Evolutionary conservation across 305 asterid species (phyloP).

Genomic region (Solanum hybrid): DNA sequence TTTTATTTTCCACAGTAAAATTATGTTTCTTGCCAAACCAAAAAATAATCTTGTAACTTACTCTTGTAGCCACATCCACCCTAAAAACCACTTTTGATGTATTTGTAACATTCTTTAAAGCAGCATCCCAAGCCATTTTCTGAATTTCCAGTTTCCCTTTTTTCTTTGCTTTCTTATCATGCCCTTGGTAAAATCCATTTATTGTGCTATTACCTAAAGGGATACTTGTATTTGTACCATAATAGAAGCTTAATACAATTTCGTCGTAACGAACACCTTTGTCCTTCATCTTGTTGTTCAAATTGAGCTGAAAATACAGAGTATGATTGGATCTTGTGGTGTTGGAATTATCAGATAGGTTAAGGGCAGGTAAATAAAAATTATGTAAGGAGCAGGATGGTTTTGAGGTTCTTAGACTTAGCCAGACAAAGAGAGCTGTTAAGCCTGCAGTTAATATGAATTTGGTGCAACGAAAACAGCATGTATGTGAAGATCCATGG

Average conservation of each 20-base stretch:
- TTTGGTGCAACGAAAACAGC: conserved; percentile 32
- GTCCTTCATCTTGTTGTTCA: conserved; percentile 44
- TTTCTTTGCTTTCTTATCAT: conserved; percentile 4
- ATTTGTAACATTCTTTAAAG: conserved; percentile 7
- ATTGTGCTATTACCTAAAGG: conserved; percentile 27
- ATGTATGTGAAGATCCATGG: conserved; percentile 13
- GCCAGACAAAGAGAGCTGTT: conserved; percentile 59
- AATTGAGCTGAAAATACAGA: conserved; percentile 33
- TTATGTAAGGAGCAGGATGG: conserved; percentile 34
- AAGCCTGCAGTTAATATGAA: conserved; percentile 45
- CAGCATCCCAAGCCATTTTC: conserved; percentile 22
- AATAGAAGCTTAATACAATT: conserved; percentile 22
- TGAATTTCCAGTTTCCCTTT: conserved; percentile 11
- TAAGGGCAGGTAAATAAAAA: conserved; percentile 40
- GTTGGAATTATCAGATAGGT: conserved; percentile 16
- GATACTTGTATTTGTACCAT: conserved; percentile 13
- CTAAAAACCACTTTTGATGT: conserved; percentile 18
- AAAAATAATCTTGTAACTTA: conserved; percentile 10
- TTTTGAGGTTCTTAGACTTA: conserved; percentile 39
- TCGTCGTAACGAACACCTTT: conserved; percentile 42
- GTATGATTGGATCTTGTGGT: conserved; percentile 22
- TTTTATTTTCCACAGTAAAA: background rate
- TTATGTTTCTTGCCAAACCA: conserved; percentile 1
- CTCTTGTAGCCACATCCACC: conserved; percentile 19
- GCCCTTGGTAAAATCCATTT: conserved; percentile 38